A percentile compares a stretch with the other conserved stretches of the same genome.
phyloP scores from a whole-genome alignment of 257 asterid species.

The Craterostigma plantagineum region DNA sequence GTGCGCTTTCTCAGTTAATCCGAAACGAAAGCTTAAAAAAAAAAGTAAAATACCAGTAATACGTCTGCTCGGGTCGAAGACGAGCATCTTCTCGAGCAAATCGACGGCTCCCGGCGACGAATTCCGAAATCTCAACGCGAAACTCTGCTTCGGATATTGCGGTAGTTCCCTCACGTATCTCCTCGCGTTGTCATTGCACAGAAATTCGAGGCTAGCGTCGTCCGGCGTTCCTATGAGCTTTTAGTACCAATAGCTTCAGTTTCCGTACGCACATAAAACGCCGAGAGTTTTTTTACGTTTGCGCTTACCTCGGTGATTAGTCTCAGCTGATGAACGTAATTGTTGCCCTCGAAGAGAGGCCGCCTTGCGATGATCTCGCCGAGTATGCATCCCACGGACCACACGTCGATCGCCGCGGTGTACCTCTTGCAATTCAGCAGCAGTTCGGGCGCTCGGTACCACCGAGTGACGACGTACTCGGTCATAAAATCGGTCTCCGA shows the following conservation, averaged over 20 bases:
- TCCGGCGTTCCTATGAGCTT: conserved; percentile 52
- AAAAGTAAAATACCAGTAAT: conserved; percentile 26
- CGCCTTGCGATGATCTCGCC: conserved; percentile 81
- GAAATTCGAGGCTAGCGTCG: conserved; percentile 51
- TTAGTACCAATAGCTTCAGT: not conserved
- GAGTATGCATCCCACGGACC: conserved; percentile 94
- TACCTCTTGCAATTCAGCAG: conserved; percentile 77
- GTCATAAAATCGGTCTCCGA: conserved; percentile 96
- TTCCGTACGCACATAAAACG: not conserved
- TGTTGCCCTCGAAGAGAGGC: conserved; percentile 79
- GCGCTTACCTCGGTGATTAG: conserved; percentile 94
- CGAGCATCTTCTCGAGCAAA: conserved; percentile 45
- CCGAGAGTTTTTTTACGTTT: too few relatives aligned
- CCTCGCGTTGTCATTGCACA: conserved; percentile 45
- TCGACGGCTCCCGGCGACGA: conserved; percentile 38
- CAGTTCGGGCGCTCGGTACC: conserved; percentile 92
- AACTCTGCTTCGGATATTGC: conserved; percentile 38
- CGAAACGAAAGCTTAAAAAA: not conserved
- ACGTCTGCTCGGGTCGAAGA: conserved; percentile 50
- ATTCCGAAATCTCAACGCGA: conserved; percentile 35
- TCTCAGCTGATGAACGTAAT: conserved; percentile 80
- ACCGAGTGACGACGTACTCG: conserved; percentile 84
- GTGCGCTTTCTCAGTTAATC: not conserved
- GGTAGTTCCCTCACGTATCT: conserved; percentile 50
- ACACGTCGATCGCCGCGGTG: conserved; percentile 81